A percentile compares a stretch with the other conserved stretches of the same genome.
Conservation (phyloP, 345 rosid genomes). For the Corchorus capsularis region DNA sequence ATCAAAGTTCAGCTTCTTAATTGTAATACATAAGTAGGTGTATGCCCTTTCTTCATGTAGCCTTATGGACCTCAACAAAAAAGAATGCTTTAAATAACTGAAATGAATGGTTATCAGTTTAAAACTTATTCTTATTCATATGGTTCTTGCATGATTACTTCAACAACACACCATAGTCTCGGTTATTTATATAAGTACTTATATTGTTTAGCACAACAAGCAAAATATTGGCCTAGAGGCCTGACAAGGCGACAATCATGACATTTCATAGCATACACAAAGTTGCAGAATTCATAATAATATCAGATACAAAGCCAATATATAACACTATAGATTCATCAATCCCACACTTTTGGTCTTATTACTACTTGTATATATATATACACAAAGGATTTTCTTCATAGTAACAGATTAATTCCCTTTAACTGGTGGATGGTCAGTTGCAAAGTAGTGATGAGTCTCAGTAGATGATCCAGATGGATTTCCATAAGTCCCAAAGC, state of each 20-base stretch:
- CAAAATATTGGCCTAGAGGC: conserved; percentile 10
- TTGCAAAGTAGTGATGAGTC: conserved; percentile 26
- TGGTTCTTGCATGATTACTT: not conserved
- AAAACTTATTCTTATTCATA: not conserved
- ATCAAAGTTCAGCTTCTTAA: no score
- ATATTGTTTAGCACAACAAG: not conserved
- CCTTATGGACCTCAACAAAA: not conserved
- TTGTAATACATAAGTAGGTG: not conserved
- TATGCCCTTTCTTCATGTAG: not conserved
- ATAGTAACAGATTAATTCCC: conserved; percentile 7
- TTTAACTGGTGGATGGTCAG: conserved; percentile 28
- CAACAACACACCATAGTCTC: conserved; percentile 1
- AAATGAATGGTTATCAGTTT: not conserved
- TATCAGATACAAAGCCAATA: no score
- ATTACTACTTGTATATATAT: not conserved
- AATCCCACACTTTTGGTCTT: not conserved
- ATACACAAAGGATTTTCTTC: not conserved
- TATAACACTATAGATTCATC: not conserved
- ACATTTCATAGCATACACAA: not conserved
- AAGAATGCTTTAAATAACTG: not conserved
- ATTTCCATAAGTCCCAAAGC: conserved; percentile 25
- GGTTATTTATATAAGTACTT: conserved; percentile 11
- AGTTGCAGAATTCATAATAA: not conserved
- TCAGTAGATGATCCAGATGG: conserved; percentile 35
- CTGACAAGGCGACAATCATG: not conserved